These are phyloP conservation scores for Cercospora berteroae DNA, from an alignment of 2,329 filamentous ascomycete species.

Conservation along the genomic window DNA sequence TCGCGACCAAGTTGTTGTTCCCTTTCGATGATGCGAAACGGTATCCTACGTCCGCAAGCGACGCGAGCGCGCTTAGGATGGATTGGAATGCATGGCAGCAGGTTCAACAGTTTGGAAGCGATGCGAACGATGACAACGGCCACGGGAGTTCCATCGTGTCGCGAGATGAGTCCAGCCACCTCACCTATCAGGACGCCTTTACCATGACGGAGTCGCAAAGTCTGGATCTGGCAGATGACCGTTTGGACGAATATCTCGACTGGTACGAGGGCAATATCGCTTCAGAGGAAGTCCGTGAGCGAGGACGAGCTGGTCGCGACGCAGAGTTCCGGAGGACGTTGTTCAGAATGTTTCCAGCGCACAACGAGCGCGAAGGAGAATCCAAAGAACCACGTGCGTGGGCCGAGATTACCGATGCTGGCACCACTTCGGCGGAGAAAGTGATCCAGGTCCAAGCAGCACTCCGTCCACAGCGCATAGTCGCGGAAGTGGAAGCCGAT, in stretches of 20 bases:
- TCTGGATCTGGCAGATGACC: slow-evolving; percentile 57
- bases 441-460: slow-evolving; percentile 46
- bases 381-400: slow-evolving; percentile 10
- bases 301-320: slow-evolving; percentile 33
- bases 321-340: slow-evolving; percentile 44
- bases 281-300: slow-evolving; percentile 44
- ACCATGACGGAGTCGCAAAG: slow-evolving; percentile 62
- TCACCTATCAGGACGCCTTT: slow-evolving; percentile 46
- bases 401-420: slow-evolving; percentile 19
- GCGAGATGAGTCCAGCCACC: slow-evolving; percentile 8
- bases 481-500: slow-evolving; percentile 37
- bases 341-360: slow-evolving; percentile 44
- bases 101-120: slow-evolving; percentile 19
- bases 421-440: slow-evolving; percentile 32
- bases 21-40: slow-evolving; percentile 64
- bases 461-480: slow-evolving; percentile 41
- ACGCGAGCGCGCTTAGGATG: slow-evolving; percentile 60
- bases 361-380: slow-evolving; percentile 11
- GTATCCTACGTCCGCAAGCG: slow-evolving; percentile 50
- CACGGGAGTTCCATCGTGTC: neutral
- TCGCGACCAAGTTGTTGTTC: slow-evolving; percentile 76
- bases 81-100: slow-evolving; percentile 73
- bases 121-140: neutral
- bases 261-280: slow-evolving; percentile 72
- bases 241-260: slow-evolving; percentile 73